phyloP scores from a whole-genome alignment of 495 filamentous ascomycete genomes.

The Lentithecium fluviatile region DNA sequence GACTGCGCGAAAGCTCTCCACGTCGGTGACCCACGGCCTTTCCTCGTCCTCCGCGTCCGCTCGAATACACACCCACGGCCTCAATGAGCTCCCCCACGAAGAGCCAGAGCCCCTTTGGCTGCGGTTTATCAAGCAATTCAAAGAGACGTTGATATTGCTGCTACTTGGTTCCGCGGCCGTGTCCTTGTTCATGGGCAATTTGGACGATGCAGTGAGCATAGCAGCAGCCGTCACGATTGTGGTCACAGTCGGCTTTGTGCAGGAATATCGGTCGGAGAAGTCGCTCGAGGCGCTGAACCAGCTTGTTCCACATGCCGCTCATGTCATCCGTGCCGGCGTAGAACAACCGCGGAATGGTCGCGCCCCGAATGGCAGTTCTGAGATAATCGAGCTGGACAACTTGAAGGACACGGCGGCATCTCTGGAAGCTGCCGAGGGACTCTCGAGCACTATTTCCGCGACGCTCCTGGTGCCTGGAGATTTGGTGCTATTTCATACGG shows the following conservation, averaged over 20 bases:
- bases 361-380: slow-evolving; percentile 29
- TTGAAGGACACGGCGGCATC: slow-evolving; percentile 42
- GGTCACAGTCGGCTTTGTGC: slow-evolving; percentile 91
- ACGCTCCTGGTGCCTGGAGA: slow-evolving; percentile 87
- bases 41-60: slow-evolving; percentile 75
- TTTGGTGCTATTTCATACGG: slow-evolving; percentile 87
- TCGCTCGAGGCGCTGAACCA: slow-evolving; percentile 93
- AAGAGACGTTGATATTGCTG: slow-evolving; percentile 85
- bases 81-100: slow-evolving; percentile 92
- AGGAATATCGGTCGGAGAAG: slow-evolving; percentile 97
- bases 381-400: slow-evolving; percentile 39
- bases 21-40: slow-evolving; percentile 80
- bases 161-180: slow-evolving; percentile 85
- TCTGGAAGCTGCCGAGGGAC: slow-evolving; percentile 60
- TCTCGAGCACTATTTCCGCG: slow-evolving; percentile 80
- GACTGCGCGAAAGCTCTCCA: slow-evolving; percentile 72
- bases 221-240: slow-evolving; percentile 94
- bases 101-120: slow-evolving; percentile 92
- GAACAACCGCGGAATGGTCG: slow-evolving; percentile 24
- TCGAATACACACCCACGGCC: slow-evolving; percentile 74
- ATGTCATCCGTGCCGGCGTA: slow-evolving; percentile 65
- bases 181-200: slow-evolving; percentile 90
- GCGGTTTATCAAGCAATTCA: slow-evolving; percentile 93
- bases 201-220: slow-evolving; percentile 95
- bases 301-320: slow-evolving; percentile 89